Evolutionary conservation across 805 yeast genomes (phyloP).

Genomic region (Dipodascopsis uninucleata): DNA sequence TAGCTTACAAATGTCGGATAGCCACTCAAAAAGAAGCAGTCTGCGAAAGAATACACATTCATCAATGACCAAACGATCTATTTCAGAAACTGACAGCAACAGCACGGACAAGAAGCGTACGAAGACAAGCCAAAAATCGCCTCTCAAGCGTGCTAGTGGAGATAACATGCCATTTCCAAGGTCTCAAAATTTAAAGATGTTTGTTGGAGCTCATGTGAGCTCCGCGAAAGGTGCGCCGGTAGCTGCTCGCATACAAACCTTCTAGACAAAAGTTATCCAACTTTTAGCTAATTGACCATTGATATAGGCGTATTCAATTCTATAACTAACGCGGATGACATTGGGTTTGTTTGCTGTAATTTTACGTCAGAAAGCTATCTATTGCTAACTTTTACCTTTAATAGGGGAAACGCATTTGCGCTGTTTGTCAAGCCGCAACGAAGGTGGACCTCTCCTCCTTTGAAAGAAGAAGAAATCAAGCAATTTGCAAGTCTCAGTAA

Average conservation of each 20-base stretch:
- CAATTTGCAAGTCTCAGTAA: slow-evolving; percentile 64
- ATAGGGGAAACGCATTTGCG: slow-evolving; percentile 76
- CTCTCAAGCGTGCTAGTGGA: too few relatives aligned
- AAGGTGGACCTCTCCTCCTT: slow-evolving; percentile 83
- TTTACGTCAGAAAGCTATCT: too few relatives aligned
- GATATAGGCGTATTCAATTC: slow-evolving; percentile 56
- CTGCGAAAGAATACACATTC: too few relatives aligned
- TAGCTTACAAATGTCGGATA: too few relatives aligned
- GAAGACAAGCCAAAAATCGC: too few relatives aligned
- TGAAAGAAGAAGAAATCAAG: slow-evolving; percentile 59
- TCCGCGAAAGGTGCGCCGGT: slow-evolving; percentile 18
- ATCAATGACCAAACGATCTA: too few relatives aligned
- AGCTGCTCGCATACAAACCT: background rate
- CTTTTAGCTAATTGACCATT: background rate
- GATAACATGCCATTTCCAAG: slow-evolving; percentile 48
- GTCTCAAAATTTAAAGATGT: slow-evolving; percentile 40
- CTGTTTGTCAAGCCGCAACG: slow-evolving; percentile 86
- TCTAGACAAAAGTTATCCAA: too few relatives aligned
- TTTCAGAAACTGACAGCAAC: too few relatives aligned
- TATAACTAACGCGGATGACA: slow-evolving; percentile 52
- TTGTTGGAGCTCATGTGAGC: slow-evolving; percentile 26
- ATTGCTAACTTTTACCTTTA: too few relatives aligned
- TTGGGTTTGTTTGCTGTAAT: slow-evolving; percentile 45
- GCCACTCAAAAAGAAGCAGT: too few relatives aligned
- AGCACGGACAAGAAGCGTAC: slow-evolving; percentile 7